A percentile compares a stretch with the other conserved stretches of the same genome.
phyloP scores from a whole-genome alignment of 345 rosid species.

The Euphorbia tirucalli region DNA sequence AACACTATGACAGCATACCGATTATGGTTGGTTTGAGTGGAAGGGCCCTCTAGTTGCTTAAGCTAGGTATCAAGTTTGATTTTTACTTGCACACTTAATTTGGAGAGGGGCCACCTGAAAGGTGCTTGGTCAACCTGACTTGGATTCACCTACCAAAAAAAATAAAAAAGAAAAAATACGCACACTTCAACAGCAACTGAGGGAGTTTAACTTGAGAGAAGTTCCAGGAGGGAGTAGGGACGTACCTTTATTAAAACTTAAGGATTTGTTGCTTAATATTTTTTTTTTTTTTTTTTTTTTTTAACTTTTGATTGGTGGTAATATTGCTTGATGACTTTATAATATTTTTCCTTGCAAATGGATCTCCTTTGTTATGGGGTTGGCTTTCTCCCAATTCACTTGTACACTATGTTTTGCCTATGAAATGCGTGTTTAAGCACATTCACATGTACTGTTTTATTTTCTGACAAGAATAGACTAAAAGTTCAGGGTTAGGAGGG shows the following conservation, averaged over 20 bases:
- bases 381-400: not conserved
- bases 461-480: not conserved
- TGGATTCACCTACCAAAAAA: too few relatives aligned
- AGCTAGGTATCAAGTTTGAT: too few relatives aligned
- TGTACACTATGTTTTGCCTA: not conserved
- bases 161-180: too few relatives aligned
- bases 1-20: not conserved
- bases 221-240: too few relatives aligned
- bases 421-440: not conserved
- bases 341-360: not conserved
- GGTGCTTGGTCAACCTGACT: too few relatives aligned
- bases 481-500: not conserved
- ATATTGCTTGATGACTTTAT: not conserved
- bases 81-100: too few relatives aligned
- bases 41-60: too few relatives aligned
- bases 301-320: not conserved
- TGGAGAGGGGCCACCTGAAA: too few relatives aligned
- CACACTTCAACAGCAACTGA: too few relatives aligned
- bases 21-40: not conserved
- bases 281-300: not conserved
- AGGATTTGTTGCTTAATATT: not conserved
- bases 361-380: not conserved
- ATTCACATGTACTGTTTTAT: not conserved
- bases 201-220: too few relatives aligned
- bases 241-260: not conserved